Base-by-base conservation (phyloP, 2,329 filamentous ascomycete species). In the Fusarium vanettenii region DNA sequence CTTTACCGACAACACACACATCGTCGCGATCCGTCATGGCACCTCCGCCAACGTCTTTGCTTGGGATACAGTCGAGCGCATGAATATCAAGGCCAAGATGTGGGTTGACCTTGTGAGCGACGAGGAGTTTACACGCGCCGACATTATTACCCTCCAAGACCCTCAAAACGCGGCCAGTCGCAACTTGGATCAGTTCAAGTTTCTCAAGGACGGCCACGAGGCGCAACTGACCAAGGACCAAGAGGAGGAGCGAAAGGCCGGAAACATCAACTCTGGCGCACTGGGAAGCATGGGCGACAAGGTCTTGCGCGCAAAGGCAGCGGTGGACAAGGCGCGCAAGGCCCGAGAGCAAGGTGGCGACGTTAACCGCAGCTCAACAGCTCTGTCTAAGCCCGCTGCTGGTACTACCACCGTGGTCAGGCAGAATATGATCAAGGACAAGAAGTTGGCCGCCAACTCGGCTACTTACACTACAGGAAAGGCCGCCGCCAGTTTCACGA, bases 41-140 rank as follows among this genome's bases (percentile, higher is more conserved):
- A 93, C 88, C 65, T 96, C 95, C 67, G 96, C 96, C 60, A 99
- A 99, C 84, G 97, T 98, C 6, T 99, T 98, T 81, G 92, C 95
- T 1, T 98, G 93, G 90, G 97, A 99, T 80, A 99, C 97, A 2
- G 91, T 99, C 41, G 94, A 98, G 84, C 90, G 94, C 78, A 90
- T 99, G 86, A 99, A 99, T 82, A 93, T 99, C 84, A 98, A 98
- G 86, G 89, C 95, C 60, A 98, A 98, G 89, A 93, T 97, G 86
- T 99, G 97, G 97, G 90, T 88, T 75, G 97, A 99, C 84, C 85
- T 99, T 50, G 89, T 98, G 10, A 94, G 93, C 79, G 96, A 99
- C 77, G 89, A 92, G 72, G 93, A 95, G 69, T 99, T 99, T 79
- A 90, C 90, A 33, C 90, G 97, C 72, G 94, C 94, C 78, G 97